phyloP scores from a whole-genome alignment of 306 rosid genomes.

The Elaeagnus macrophylla region DNA sequence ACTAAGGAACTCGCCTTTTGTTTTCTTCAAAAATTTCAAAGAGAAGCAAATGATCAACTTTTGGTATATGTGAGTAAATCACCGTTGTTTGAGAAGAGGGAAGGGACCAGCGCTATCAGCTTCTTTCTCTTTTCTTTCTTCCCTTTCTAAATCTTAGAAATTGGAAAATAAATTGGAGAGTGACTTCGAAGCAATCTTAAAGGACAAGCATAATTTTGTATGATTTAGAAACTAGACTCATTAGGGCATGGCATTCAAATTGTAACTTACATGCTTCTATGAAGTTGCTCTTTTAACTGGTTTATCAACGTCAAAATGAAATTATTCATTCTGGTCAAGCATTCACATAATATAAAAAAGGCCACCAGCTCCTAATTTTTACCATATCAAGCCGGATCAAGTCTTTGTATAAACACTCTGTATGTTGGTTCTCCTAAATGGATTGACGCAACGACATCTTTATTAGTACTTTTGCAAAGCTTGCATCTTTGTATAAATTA shows the following conservation, averaged over 20 bases:
- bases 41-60: no score
- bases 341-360: background rate
- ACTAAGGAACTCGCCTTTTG: background rate
- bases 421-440: background rate
- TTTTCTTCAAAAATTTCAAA: background rate
- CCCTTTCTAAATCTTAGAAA: background rate
- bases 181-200: background rate
- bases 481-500: no score
- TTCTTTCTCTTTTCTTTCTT: no score
- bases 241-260: no score
- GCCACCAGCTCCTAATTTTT: background rate
- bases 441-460: background rate
- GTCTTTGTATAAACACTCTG: background rate
- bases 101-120: no score
- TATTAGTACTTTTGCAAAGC: background rate
- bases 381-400: background rate
- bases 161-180: background rate
- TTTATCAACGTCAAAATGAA: background rate
- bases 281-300: background rate
- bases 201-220: background rate
- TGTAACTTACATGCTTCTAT: background rate
- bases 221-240: background rate
- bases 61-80: no score
- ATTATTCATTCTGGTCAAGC: background rate
- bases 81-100: no score